Conservation (phyloP, 2,329 filamentous ascomycete species). For the Fusarium napiforme region DNA sequence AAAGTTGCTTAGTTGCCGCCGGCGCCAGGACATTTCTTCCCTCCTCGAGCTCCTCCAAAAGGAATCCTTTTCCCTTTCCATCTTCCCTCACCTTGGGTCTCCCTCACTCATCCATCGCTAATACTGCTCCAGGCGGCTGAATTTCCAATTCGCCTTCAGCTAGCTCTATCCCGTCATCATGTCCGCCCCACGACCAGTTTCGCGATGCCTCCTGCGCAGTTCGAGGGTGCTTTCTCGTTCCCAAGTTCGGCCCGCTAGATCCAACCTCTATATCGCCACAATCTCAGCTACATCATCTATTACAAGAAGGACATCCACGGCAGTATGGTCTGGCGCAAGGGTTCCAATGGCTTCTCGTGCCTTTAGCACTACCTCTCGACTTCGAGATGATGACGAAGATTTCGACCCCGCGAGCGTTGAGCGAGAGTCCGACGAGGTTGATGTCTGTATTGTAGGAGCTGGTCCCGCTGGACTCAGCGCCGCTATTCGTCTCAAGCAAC, state of each 20-base stretch:
- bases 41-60: conserved; percentile 15
- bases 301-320: conserved; percentile 19
- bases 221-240: conserved; percentile 48
- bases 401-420: conserved; percentile 78
- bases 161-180: conserved; percentile 39
- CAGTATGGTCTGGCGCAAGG: conserved; percentile 34
- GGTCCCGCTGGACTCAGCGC: conserved; percentile 94
- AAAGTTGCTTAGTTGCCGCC: conserved; percentile 37
- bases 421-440: conserved; percentile 91
- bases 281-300: conserved; percentile 28
- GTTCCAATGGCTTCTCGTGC: conserved; percentile 43
- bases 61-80: neutral
- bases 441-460: conserved; percentile 96
- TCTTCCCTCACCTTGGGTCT: neutral
- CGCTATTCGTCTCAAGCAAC: conserved; percentile 93
- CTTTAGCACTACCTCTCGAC: conserved; percentile 51
- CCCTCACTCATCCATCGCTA: neutral
- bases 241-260: conserved; percentile 44
- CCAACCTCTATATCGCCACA: conserved; percentile 38
- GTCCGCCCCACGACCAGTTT: conserved; percentile 52
- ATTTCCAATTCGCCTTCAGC: conserved; percentile 7
- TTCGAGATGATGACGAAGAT: conserved; percentile 56
- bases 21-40: conserved; percentile 13
- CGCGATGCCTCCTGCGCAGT: conserved; percentile 54
- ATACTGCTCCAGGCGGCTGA: conserved; percentile 43